phyloP scores from a whole-genome alignment of 1,139 yeast genomes.

The Yueomyces sp. region DNA sequence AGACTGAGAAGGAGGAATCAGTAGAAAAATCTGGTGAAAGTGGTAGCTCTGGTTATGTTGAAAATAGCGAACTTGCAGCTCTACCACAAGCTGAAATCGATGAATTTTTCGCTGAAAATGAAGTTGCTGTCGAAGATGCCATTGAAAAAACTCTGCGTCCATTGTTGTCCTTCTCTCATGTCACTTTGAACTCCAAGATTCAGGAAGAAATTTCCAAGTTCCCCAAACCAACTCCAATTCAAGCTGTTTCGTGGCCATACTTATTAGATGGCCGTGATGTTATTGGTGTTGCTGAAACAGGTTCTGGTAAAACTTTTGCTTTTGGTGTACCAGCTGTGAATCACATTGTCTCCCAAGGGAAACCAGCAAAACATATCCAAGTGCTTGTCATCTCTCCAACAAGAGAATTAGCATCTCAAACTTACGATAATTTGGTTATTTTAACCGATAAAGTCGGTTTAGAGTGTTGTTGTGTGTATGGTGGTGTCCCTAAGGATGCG shows the following conservation, averaged over 20 bases:
- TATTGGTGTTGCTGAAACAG: conserved; percentile 96
- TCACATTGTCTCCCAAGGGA: conserved; percentile 33
- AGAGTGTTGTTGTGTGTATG: conserved; percentile 78
- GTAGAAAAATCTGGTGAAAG: conserved; percentile 8
- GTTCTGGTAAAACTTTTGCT: conserved; percentile 95
- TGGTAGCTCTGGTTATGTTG: conserved; percentile 8
- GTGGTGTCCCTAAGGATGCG: conserved; percentile 94
- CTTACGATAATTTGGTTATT: conserved; percentile 65
- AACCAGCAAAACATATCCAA: conserved; percentile 37
- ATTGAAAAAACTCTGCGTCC: conserved; percentile 44
- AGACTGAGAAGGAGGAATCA: conserved; percentile 19
- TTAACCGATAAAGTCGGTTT: conserved; percentile 52
- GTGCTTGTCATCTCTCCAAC: conserved; percentile 91
- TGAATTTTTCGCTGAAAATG: conserved; percentile 53
- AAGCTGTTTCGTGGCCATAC: conserved; percentile 95
- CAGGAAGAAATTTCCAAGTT: conserved; percentile 50
- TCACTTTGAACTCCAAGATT: conserved; percentile 45
- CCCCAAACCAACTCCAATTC: conserved; percentile 92
- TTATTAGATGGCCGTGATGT: conserved; percentile 72
- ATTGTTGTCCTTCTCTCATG: conserved; percentile 52
- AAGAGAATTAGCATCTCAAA: conserved; percentile 92
- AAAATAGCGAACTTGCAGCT: conserved; percentile 19
- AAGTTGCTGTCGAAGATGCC: conserved; percentile 72
- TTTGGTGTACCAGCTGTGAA: conserved; percentile 96
- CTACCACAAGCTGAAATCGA: conserved; percentile 46